Evolutionary conservation across 352 stramenopile species (phyloP).

Genomic region (Aphanomyces stellatus): DNA sequence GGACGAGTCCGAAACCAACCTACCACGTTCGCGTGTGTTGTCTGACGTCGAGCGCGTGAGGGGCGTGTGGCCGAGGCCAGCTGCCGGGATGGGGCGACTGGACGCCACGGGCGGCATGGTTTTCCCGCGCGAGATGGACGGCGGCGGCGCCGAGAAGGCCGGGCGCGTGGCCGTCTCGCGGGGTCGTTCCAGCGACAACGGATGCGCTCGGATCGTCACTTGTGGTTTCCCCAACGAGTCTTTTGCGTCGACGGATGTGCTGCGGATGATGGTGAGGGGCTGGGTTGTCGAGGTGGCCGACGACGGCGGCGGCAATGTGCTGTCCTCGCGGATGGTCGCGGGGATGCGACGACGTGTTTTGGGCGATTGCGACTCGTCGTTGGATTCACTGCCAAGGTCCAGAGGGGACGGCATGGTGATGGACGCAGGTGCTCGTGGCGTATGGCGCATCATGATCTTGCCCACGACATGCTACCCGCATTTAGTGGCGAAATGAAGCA

Average conservation of each 20-base stretch:
- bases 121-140: not conserved
- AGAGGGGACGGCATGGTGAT: slow-evolving; percentile 9
- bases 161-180: not conserved
- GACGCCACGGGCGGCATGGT: not conserved
- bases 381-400: slow-evolving; percentile 11
- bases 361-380: not conserved
- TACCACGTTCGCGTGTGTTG: slow-evolving; percentile 21
- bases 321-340: slow-evolving; percentile 20
- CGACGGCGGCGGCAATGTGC: not conserved
- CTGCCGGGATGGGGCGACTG: not conserved
- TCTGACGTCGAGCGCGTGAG: slow-evolving; percentile 47
- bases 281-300: slow-evolving; percentile 28
- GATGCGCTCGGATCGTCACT: slow-evolving; percentile 1
- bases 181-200: not conserved
- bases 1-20: not conserved
- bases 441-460: slow-evolving; percentile 19
- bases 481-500: no score
- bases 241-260: slow-evolving; percentile 33
- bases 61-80: slow-evolving; percentile 48
- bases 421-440: not conserved
- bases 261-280: slow-evolving; percentile 60
- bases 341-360: not conserved
- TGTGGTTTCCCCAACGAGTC: not conserved
- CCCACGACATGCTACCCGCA: slow-evolving; percentile 12
- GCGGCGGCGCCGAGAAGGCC: not conserved